These are phyloP conservation scores for Macrotyloma uniflorum DNA, from an alignment of 306 rosid species.

Conservation along the genomic window DNA sequence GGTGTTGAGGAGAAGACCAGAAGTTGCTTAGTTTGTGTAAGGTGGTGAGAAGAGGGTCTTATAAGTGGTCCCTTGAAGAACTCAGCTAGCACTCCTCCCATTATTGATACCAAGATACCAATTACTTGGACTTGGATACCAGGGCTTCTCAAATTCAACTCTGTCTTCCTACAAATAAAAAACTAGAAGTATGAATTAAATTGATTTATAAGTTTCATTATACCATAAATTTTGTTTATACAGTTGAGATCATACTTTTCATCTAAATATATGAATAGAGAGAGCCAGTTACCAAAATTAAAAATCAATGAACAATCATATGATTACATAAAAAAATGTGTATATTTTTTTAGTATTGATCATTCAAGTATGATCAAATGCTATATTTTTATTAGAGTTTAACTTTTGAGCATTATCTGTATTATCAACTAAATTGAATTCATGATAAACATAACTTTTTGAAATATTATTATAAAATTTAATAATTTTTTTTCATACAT, in stretches of 20 bases:
- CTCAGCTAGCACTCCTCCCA: constrained; percentile 63
- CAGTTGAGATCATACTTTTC: neutral
- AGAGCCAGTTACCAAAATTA: too few relatives aligned
- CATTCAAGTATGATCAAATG: neutral
- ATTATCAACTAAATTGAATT: too few relatives aligned
- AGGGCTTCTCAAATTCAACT: constrained; percentile 49
- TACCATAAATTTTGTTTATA: too few relatives aligned
- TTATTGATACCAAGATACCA: constrained; percentile 61
- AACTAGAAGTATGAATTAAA: neutral
- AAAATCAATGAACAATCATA: too few relatives aligned
- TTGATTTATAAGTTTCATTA: neutral
- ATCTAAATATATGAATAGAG: neutral
- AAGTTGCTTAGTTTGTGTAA: constrained; percentile 41
- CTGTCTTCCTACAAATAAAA: constrained; percentile 47
- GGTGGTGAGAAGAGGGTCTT: constrained; percentile 52
- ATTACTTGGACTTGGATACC: constrained; percentile 51
- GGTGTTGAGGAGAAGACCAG: constrained; percentile 62
- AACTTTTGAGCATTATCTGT: neutral
- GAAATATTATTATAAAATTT: too few relatives aligned
- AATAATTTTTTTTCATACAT: too few relatives aligned
- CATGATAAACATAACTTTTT: too few relatives aligned
- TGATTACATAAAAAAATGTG: too few relatives aligned
- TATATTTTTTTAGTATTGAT: too few relatives aligned
- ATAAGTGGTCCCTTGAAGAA: constrained; percentile 64
- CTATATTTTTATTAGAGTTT: neutral